These are phyloP conservation scores for Podospora fimiseda DNA, from an alignment of 495 filamentous ascomycete species.

Conservation along the genomic window DNA sequence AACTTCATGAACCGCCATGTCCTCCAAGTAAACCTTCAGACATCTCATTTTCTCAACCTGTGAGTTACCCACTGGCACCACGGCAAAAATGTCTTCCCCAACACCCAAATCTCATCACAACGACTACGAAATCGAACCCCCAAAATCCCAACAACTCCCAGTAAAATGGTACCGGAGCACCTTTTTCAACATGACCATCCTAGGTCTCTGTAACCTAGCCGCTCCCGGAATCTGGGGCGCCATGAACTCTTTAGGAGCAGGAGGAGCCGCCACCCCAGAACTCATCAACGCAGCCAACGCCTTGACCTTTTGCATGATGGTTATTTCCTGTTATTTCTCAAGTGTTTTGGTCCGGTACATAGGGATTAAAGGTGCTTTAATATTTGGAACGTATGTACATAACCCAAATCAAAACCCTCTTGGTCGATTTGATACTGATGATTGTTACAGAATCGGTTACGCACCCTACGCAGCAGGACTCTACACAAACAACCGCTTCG, in stretches of 20 bases:
- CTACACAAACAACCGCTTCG: slow-evolving; percentile 61
- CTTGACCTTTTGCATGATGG: slow-evolving; percentile 61
- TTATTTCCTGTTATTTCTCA: slow-evolving; percentile 52
- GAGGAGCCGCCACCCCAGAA: slow-evolving; percentile 55
- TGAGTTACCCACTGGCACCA: too few relatives aligned
- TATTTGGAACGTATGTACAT: slow-evolving; percentile 49
- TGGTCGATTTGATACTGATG: background rate
- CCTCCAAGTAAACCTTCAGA: too few relatives aligned
- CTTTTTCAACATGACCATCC: slow-evolving; percentile 57
- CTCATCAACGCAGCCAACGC: slow-evolving; percentile 66
- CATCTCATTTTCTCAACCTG: too few relatives aligned
- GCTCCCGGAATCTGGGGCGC: slow-evolving; percentile 64
- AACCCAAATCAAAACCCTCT: too few relatives aligned
- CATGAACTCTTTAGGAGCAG: slow-evolving; percentile 64
- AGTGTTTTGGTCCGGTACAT: slow-evolving; percentile 51
- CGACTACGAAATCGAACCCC: slow-evolving; percentile 10
- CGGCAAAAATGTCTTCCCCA: too few relatives aligned
- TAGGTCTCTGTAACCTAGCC: slow-evolving; percentile 57
- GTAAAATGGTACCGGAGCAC: slow-evolving; percentile 62
- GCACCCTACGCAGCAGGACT: slow-evolving; percentile 59
- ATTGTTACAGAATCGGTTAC: slow-evolving; percentile 45
- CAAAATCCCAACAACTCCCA: slow-evolving; percentile 26
- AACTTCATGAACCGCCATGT: too few relatives aligned
- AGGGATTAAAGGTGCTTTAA: slow-evolving; percentile 58
- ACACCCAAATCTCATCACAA: slow-evolving; percentile 4